phyloP scores from a whole-genome alignment of 1,284 basidiomycete species.

The Melampsora americana region DNA sequence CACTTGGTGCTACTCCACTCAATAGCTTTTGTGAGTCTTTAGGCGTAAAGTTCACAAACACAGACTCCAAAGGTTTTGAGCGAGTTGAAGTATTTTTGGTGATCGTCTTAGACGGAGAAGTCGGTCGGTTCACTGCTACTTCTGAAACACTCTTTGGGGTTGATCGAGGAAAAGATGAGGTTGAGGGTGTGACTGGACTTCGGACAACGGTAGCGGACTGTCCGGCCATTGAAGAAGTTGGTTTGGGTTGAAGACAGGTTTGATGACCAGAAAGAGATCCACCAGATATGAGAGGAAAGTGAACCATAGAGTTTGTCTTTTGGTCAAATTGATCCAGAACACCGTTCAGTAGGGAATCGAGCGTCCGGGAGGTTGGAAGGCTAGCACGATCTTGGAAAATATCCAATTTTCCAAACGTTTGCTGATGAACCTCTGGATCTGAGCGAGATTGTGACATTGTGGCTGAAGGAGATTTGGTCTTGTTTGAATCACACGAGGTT shows the following conservation, averaged over 20 bases:
- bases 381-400: background rate
- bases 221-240: background rate
- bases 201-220: background rate
- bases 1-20: conserved; percentile 50
- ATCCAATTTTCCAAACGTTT: background rate
- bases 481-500: background rate
- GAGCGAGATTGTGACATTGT: background rate
- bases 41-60: conserved; percentile 51
- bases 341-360: background rate
- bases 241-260: background rate
- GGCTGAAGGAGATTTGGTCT: background rate
- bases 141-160: background rate
- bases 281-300: background rate
- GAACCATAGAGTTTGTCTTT: background rate
- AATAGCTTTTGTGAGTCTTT: conserved; percentile 48
- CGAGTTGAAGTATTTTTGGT: background rate
- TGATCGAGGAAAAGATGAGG: background rate
- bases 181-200: background rate
- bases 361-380: background rate
- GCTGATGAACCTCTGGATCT: background rate
- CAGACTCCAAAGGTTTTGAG: background rate
- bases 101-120: background rate
- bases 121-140: background rate
- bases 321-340: background rate
- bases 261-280: background rate